phyloP scores from a whole-genome alignment of 805 yeast genomes.

The Maudiozyma pseudohumilis region DNA sequence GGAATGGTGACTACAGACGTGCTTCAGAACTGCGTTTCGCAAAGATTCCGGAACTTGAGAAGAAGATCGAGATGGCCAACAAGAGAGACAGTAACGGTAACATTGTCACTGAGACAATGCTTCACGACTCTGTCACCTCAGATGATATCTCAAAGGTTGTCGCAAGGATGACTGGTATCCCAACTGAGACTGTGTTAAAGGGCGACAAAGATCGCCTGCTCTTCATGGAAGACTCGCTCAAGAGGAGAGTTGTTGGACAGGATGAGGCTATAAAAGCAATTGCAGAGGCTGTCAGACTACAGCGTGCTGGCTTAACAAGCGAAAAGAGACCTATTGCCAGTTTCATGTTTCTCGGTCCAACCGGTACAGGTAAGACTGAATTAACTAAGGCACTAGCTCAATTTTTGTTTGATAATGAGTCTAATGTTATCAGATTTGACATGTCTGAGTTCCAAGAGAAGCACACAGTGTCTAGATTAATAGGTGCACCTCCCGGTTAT shows the following conservation, averaged over 20 bases:
- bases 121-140: constrained; percentile 84
- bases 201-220: constrained; percentile 89
- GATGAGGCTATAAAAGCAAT: constrained; percentile 88
- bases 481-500: constrained; percentile 98
- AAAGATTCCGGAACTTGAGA: constrained; percentile 71
- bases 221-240: constrained; percentile 74
- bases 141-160: constrained; percentile 91
- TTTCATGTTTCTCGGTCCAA: constrained; percentile 94
- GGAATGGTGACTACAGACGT: constrained; percentile 74
- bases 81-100: constrained; percentile 32
- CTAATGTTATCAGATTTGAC: constrained; percentile 82
- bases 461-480: constrained; percentile 79
- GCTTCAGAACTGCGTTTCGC: constrained; percentile 89
- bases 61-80: constrained; percentile 39
- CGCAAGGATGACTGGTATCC: constrained; percentile 92
- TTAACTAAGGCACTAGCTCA: constrained; percentile 87
- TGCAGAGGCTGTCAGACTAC: constrained; percentile 89
- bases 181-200: constrained; percentile 79
- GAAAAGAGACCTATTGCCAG: constrained; percentile 94
- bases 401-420: constrained; percentile 81
- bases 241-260: constrained; percentile 82
- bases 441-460: constrained; percentile 98
- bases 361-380: constrained; percentile 98
- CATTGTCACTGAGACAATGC: constrained; percentile 10
- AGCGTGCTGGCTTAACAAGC: constrained; percentile 91